Evolutionary conservation across 495 filamentous ascomycete species (phyloP), one percentile per base, ranked within the genome.

Genomic region (Mytilinidion resinicola): DNA sequence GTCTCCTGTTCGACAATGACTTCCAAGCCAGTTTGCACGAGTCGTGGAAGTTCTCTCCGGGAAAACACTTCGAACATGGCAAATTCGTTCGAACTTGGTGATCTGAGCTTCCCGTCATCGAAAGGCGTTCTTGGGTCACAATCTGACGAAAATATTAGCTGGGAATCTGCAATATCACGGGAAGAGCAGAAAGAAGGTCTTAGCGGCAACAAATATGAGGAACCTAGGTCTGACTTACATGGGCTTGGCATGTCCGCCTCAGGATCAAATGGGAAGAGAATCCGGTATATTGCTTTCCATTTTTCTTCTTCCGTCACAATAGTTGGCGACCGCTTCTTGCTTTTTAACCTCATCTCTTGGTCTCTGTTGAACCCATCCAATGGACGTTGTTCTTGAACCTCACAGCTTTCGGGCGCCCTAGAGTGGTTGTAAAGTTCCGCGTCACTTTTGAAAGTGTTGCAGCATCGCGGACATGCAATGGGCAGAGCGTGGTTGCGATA

Each of bases 51-150:
- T 37, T 61, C 58, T 42, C 58, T 25, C 21, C 58, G 42, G 14
- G 55, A 46, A 49, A 56, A 61, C 25, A 50, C 42, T 35, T 61
- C 58, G 30, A 55, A 61, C 0, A 43, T 51, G 5, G 44, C 57
- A 3, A 60, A 33, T 41, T 60, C 51, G 34, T 55, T 41, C 12
- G 51, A 53, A 12, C 20, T 6, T 0, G 42, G 42, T 9, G 42
- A 46, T 9, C n/a, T 9, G 42, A 46, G 12, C n/a, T 46, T 20
- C 9, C 15, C 6, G 14, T 46, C 20, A 5, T 14, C 20, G 42
- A n/a, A 11, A 12, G n/a, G 14, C 25, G 25, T 6, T 30, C 42
- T 46, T 9, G 42, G 20, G 14, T 20, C 14, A 46, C 42, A 46
- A 12, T 46, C 42, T 46, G 12, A 9, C 5, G 20, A 1, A 2